These are phyloP conservation scores for Pittosporum tobira DNA, from an alignment of 129 eudicot species.

Conservation along the genomic window DNA sequence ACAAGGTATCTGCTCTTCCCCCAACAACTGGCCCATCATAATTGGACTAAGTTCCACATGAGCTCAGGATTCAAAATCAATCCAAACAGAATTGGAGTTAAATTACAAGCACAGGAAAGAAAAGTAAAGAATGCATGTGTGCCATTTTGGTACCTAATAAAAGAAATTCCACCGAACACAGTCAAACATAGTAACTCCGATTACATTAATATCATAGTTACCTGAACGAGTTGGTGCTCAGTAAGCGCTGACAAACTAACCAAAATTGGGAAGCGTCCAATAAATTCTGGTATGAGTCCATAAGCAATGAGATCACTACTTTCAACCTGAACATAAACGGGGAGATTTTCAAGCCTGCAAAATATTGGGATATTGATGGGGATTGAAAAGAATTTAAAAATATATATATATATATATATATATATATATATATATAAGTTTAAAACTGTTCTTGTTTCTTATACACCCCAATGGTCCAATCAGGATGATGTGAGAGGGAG, in stretches of 20 bases:
- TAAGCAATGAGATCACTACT: constrained; percentile 90
- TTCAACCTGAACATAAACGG: constrained; percentile 52
- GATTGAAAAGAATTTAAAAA: background rate
- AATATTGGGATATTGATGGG: background rate
- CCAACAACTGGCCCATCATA: no score
- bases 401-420: background rate
- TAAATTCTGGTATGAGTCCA: constrained; percentile 89
- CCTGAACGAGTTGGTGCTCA: constrained; percentile 90
- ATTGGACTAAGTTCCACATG: no score
- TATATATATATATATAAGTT: no score
- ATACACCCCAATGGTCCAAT: no score
- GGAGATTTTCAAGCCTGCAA: constrained; percentile 9
- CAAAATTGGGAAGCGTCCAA: constrained; percentile 90
- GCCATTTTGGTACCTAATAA: background rate
- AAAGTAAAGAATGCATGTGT: background rate
- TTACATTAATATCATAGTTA: constrained; percentile 13
- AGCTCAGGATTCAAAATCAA: no score
- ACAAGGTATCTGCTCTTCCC: no score
- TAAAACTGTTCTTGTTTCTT: no score
- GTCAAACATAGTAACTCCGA: background rate
- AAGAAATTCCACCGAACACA: background rate
- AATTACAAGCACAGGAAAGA: background rate
- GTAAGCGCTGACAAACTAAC: constrained; percentile 73
- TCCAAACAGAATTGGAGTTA: no score
- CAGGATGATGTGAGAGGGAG: no score